Evolutionary conservation across 2,329 filamentous ascomycete genomes (phyloP).

Genomic region (Elsinoe necatrix): DNA sequence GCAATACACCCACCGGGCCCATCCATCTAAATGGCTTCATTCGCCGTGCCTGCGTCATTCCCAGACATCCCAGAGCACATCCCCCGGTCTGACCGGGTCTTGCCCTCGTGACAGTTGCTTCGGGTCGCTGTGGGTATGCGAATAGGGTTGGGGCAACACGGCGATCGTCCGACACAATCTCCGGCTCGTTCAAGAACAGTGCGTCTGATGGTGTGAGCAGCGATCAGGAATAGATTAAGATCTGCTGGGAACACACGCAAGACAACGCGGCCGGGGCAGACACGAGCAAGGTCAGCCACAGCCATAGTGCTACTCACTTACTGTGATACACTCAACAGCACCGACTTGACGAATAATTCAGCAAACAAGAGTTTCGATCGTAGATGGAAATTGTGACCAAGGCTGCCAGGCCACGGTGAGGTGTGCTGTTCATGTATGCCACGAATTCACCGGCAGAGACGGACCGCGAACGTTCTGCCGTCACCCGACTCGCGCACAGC

Average conservation of each 20-base stretch:
- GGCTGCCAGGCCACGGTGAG: neutral
- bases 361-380: neutral
- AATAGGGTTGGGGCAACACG: neutral
- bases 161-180: neutral
- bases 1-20: neutral
- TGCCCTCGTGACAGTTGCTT: slow-evolving; percentile 6
- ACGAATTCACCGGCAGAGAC: neutral
- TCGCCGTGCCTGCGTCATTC: slow-evolving; percentile 11
- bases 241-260: neutral
- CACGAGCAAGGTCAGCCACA: neutral
- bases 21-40: neutral
- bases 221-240: neutral
- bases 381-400: neutral
- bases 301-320: neutral
- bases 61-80: neutral
- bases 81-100: slow-evolving; percentile 8
- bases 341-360: neutral
- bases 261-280: neutral
- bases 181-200: neutral
- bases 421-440: neutral
- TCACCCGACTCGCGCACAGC: neutral
- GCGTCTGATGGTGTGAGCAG: neutral
- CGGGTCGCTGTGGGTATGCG: neutral
- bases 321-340: neutral
- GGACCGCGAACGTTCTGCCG: neutral